Conservation (phyloP, 2,329 filamentous ascomycete genomes). For the Exophiala sideris region DNA sequence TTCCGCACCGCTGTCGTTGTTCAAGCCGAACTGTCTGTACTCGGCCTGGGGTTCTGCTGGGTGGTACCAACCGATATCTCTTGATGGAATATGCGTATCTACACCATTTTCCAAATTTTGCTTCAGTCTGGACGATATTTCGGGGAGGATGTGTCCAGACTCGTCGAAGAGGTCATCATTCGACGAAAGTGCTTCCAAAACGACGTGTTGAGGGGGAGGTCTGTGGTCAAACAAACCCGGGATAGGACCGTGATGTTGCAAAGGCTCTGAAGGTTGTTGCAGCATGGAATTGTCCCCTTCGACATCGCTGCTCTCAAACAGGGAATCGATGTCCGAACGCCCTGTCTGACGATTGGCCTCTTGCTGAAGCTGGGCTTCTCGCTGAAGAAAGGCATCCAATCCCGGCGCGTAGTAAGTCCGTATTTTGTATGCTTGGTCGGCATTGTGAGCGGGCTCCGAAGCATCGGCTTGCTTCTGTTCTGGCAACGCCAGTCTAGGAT, state of each 20-base stretch:
- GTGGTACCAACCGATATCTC: background rate
- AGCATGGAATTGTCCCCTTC: background rate
- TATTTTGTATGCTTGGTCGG: no score
- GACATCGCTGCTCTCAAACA: slow-evolving; percentile 3
- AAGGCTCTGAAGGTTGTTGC: no score
- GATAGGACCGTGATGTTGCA: no score
- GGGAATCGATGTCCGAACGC: slow-evolving; percentile 4
- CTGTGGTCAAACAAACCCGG: no score
- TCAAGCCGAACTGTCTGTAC: no score
- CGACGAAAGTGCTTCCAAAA: no score
- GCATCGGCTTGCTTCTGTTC: no score
- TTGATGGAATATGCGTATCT: background rate
- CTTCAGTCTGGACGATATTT: background rate
- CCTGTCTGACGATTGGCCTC: background rate
- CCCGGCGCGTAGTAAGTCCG: no score
- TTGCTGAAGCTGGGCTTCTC: slow-evolving; percentile 3
- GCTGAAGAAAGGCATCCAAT: background rate
- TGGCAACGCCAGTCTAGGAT: no score
- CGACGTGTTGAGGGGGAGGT: no score
- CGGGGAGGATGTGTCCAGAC: background rate
- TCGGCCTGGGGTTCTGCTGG: background rate
- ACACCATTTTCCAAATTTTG: background rate
- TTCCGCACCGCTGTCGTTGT: no score
- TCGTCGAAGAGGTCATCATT: background rate
- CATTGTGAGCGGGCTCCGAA: no score